Percentiles rank a stretch among this genome's conserved stretches.
These are phyloP conservation scores for Termitomyces sp. DNA, from an alignment of 768 basidiomycete species.

Conservation along the genomic window DNA sequence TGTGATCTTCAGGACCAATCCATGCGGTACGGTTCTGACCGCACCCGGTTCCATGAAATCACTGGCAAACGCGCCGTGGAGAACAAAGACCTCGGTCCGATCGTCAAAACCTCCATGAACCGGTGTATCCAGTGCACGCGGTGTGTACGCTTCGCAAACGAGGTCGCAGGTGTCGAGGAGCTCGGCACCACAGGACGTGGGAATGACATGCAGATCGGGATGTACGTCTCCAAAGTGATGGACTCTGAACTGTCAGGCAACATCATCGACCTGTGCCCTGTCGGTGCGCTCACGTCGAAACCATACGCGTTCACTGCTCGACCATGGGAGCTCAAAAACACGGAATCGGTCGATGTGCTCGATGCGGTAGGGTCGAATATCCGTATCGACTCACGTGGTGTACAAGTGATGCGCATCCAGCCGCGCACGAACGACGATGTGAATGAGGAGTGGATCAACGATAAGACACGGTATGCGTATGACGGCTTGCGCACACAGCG, in stretches of 20 bases:
- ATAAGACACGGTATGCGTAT: conserved; percentile 97
- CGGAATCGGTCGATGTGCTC: conserved; percentile 92
- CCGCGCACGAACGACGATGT: conserved; percentile 96
- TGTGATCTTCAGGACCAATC: conserved; percentile 99
- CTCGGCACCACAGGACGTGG: conserved; percentile 96
- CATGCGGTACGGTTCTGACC: conserved; percentile 98
- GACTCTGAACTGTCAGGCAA: conserved; percentile 97
- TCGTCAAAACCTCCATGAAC: conserved; percentile 99
- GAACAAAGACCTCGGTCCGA: conserved; percentile 96
- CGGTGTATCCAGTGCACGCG: conserved; percentile 99
- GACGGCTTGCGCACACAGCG: conserved; percentile 96
- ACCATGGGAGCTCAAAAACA: conserved; percentile 98
- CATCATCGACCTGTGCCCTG: conserved; percentile 95
- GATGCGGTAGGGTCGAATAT: conserved; percentile 98
- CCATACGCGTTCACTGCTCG: conserved; percentile 97
- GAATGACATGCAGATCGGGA: conserved; percentile 98
- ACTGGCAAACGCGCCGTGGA: conserved; percentile 97
- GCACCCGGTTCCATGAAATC: conserved; percentile 97
- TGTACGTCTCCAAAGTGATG: conserved; percentile 97
- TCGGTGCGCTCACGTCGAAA: conserved; percentile 97
- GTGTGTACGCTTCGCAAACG: conserved; percentile 98
- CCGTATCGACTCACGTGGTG: conserved; percentile 91
- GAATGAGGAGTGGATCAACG: conserved; percentile 99
- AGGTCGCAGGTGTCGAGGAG: conserved; percentile 98
- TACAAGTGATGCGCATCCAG: conserved; percentile 96